A percentile compares a stretch with the other conserved stretches of the same genome.
Conservation (phyloP, 768 basidiomycete species). For the Lyophyllum atratum region DNA sequence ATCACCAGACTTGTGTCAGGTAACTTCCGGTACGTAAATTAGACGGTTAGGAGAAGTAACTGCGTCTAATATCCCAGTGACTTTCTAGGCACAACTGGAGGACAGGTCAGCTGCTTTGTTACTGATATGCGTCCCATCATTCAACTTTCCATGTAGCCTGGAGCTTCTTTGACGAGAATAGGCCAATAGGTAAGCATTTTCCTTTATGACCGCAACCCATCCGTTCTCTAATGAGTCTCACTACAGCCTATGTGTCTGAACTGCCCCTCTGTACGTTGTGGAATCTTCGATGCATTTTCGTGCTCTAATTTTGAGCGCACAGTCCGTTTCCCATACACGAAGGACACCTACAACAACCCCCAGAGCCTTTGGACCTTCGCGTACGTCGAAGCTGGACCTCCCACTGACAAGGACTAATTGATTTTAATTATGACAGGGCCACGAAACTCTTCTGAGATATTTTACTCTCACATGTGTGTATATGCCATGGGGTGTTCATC, state of each 20-base stretch:
- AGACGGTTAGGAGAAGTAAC: background rate
- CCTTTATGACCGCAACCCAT: background rate
- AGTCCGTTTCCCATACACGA: constrained; percentile 65
- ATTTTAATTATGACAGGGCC: background rate
- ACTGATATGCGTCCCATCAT: background rate
- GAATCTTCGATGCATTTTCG: background rate
- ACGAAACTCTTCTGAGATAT: constrained; percentile 14
- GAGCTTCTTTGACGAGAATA: constrained; percentile 42
- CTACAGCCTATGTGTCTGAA: constrained; percentile 44
- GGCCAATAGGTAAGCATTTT: constrained; percentile 37
- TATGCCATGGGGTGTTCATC: no score
- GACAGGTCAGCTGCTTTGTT: constrained; percentile 33
- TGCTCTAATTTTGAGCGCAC: background rate
- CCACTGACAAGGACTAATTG: background rate
- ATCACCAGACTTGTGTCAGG: constrained; percentile 38
- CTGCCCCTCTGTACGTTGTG: constrained; percentile 33
- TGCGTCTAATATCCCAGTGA: background rate
- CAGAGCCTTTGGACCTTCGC: constrained; percentile 61
- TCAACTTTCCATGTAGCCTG: constrained; percentile 31
- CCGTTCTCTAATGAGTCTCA: background rate
- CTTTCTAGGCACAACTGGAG: constrained; percentile 46
- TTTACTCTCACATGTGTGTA: no score
- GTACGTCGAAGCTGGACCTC: constrained; percentile 34
- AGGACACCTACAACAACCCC: constrained; percentile 65
- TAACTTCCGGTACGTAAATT: constrained; percentile 39